A percentile compares a stretch with the other conserved stretches of the same genome.
These are phyloP conservation scores for Dactylellina haptotyla DNA, from an alignment of 2,329 filamentous ascomycete species.

Conservation along the genomic window DNA sequence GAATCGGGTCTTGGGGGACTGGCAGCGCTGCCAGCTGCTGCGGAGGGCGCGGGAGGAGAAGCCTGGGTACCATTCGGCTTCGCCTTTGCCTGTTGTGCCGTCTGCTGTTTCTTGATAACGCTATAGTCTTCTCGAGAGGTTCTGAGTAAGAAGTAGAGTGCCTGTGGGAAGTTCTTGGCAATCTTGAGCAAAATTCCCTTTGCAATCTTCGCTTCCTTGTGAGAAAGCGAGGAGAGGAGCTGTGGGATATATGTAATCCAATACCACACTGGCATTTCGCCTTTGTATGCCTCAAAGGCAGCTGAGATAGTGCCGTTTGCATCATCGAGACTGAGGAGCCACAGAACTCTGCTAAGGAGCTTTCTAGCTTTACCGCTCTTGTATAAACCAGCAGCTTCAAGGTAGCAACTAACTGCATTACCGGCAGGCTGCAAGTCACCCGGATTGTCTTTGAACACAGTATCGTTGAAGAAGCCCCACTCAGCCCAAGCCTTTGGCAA, in stretches of 20 bases:
- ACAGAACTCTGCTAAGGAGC: conserved; percentile 89
- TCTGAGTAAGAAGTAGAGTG: conserved; percentile 92
- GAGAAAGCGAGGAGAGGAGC: conserved; percentile 86
- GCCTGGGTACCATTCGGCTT: conserved; percentile 67
- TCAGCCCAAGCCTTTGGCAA: conserved; percentile 98
- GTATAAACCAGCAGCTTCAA: conserved; percentile 94
- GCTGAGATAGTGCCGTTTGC: conserved; percentile 81
- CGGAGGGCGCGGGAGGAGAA: conserved; percentile 64
- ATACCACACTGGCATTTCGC: conserved; percentile 97
- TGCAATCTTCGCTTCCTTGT: conserved; percentile 88
- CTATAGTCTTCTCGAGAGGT: conserved; percentile 95
- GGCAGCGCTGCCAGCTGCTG: conserved; percentile 60
- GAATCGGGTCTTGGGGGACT: conserved; percentile 56
- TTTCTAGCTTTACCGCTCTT: conserved; percentile 97
- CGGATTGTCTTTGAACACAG: conserved; percentile 91
- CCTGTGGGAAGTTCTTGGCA: conserved; percentile 93
- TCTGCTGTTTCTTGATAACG: conserved; percentile 88
- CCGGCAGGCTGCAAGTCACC: conserved; percentile 82
- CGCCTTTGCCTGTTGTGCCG: conserved; percentile 70
- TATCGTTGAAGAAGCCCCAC: conserved; percentile 98
- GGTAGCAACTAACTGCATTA: conserved; percentile 92
- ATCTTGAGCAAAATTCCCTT: conserved; percentile 90
- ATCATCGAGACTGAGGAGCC: conserved; percentile 94
- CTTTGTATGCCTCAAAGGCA: conserved; percentile 96
- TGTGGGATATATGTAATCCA: conserved; percentile 99